phyloP scores from a whole-genome alignment of 2,329 filamentous ascomycete genomes.

The Dissoconium aciculare region DNA sequence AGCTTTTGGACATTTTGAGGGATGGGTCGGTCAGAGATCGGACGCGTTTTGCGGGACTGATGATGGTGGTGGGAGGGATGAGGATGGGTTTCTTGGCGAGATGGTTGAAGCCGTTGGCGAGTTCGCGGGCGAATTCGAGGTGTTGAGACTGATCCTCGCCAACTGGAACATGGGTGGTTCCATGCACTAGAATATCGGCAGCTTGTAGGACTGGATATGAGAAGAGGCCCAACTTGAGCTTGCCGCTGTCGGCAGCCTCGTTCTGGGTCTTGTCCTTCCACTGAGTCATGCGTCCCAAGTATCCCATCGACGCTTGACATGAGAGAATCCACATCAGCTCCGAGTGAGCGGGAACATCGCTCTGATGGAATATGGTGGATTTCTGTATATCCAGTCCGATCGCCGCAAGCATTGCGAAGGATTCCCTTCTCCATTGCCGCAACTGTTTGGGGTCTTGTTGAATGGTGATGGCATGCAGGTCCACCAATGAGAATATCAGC shows the following conservation, averaged over 20 bases:
- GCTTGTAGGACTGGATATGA: constrained; percentile 94
- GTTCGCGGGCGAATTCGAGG: constrained; percentile 78
- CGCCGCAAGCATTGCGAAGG: constrained; percentile 66
- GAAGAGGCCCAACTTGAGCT: constrained; percentile 75
- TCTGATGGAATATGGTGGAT: constrained; percentile 67
- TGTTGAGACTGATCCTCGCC: constrained; percentile 94
- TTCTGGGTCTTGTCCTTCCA: constrained; percentile 58
- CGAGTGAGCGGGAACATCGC: constrained; percentile 51
- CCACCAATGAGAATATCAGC: constrained; percentile 75
- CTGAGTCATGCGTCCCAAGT: constrained; percentile 96
- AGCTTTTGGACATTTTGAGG: constrained; percentile 91
- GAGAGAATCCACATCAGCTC: constrained; percentile 97
- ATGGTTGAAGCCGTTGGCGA: constrained; percentile 76
- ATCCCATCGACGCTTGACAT: constrained; percentile 80
- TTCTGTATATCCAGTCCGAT: constrained; percentile 67
- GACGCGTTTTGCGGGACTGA: constrained; percentile 68
- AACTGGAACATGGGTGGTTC: constrained; percentile 85
- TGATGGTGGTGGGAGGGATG: constrained; percentile 52
- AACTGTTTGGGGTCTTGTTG: constrained; percentile 51
- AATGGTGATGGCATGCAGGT: constrained; percentile 82
- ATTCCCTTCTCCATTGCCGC: constrained; percentile 52
- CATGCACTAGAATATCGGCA: constrained; percentile 80
- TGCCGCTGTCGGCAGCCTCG: constrained; percentile 28
- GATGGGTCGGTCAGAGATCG: constrained; percentile 74
- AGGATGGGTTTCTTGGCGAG: constrained; percentile 47